Percentiles rank a stretch among this genome's conserved stretches.
These are phyloP conservation scores for Kuraishia molischiana DNA, from an alignment of 805 yeast species.

Conservation along the genomic window DNA sequence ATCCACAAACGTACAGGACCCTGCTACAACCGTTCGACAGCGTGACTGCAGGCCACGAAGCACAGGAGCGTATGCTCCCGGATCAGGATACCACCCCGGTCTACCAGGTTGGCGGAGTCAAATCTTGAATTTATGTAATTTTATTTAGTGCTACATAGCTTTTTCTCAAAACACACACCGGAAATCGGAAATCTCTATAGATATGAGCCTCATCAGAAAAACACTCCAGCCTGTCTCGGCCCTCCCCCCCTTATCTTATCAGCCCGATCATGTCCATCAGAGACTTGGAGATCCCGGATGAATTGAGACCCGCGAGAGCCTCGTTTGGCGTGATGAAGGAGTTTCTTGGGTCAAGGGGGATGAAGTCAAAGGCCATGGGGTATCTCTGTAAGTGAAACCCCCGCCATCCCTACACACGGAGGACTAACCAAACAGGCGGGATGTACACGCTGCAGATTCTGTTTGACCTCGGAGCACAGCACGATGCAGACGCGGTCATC, in stretches of 20 bases:
- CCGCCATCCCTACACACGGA: too few relatives aligned
- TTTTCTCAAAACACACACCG: too few relatives aligned
- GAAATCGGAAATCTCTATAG: too few relatives aligned
- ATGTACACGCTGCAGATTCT: conserved; percentile 1
- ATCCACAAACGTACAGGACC: background rate
- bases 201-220: background rate
- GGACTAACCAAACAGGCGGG: background rate
- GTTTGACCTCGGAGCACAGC: background rate
- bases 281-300: background rate
- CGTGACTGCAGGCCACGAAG: too few relatives aligned
- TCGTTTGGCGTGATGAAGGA: background rate
- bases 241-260: too few relatives aligned
- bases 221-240: background rate
- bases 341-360: background rate
- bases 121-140: too few relatives aligned
- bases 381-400: conserved; percentile 1
- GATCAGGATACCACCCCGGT: too few relatives aligned
- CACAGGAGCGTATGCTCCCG: too few relatives aligned
- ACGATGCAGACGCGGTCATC: background rate
- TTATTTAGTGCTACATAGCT: too few relatives aligned
- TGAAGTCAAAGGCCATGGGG: background rate
- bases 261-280: background rate
- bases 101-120: too few relatives aligned
- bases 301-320: background rate
- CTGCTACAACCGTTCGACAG: background rate